Evolutionary conservation across 345 rosid species (phyloP), one percentile per base, ranked within the genome.

Genomic region (Bruguiera gymnorhiza): DNA sequence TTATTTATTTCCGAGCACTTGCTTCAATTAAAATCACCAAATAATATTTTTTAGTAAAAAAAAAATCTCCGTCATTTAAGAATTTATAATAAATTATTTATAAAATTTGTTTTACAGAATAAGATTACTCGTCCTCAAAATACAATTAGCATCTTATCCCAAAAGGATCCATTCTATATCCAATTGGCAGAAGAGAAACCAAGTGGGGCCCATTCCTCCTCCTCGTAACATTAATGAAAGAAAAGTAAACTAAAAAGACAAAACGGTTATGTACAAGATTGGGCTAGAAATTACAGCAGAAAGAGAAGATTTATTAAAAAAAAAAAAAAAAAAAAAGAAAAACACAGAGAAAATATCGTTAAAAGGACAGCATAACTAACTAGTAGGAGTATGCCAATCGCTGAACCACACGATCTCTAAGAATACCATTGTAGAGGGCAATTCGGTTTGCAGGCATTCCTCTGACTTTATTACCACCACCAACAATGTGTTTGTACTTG

Each of bases 391-490:
- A 85, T 50, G 84, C 77, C 70, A 82, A 46, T 65, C 91, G 83
- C 5, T 82, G 87, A 52, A 75, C 71, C 66, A 56, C 76, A 39
- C 90, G 96, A 78, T 89, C 96, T 31, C 84, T 82, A 7, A 87
- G 79, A 59, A 86, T 86, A 16, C 89, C 96, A 63, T 78, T 80
- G 79, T 87, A 89, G 15, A 89, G 89, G 60, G 90, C 96, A 59
- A 72, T 62, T 74, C 92, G 84, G 60, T 89, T 87, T 23, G 78
- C 89, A n/a, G 90, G 90, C 84, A 87, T 86, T 81, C 74, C 81
- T 32, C 77, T 72, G 21, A 24, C 74, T 48, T 65, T 62, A 24
- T 16, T 43, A 8, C 52, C 39, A 6, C 68, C 57, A 15, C 27
- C 68, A 6, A 29, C 66, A 13, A 21, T 13, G 30, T 31, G 24